phyloP scores from a whole-genome alignment of 1,139 yeast species.

The Meyerozyma smithsonii region DNA sequence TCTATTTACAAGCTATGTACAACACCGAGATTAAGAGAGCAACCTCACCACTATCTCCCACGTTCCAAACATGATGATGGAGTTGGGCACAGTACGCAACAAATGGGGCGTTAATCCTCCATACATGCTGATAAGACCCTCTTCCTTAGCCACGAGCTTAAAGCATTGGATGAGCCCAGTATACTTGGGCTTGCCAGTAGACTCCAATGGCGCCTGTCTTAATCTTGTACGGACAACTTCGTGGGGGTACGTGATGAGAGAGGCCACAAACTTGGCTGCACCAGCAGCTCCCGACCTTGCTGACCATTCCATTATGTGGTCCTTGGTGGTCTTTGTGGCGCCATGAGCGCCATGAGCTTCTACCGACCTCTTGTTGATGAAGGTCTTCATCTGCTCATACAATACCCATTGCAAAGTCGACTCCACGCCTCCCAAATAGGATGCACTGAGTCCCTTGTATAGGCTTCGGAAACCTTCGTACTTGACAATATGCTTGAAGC shows the following conservation, averaged over 20 bases:
- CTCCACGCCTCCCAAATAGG: conserved; percentile 91
- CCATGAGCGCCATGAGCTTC: conserved; percentile 42
- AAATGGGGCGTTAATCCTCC: conserved; percentile 98
- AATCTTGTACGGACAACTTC: conserved; percentile 94
- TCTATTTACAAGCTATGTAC: conserved; percentile 1
- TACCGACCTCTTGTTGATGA: conserved; percentile 57
- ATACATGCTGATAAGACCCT: conserved; percentile 89
- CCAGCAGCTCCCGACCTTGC: conserved; percentile 99
- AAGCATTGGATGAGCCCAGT: conserved; percentile 88
- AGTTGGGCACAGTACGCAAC: conserved; percentile 94
- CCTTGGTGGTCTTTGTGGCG: conserved; percentile 47
- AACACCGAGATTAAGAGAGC: conserved; percentile 32
- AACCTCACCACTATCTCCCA: conserved; percentile 90
- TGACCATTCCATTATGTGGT: conserved; percentile 79
- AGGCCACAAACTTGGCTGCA: conserved; percentile 89
- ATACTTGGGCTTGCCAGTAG: conserved; percentile 78
- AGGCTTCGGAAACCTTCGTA: conserved; percentile 78
- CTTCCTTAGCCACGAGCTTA: conserved; percentile 76
- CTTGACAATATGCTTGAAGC: conserved; percentile 62
- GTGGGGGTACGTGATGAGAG: conserved; percentile 92
- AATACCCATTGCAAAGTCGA: conserved; percentile 95
- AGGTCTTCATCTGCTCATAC: conserved; percentile 86
- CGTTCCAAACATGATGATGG: conserved; percentile 98
- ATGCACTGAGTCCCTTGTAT: conserved; percentile 87
- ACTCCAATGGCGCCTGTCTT: conserved; percentile 82